These are phyloP conservation scores for Gnetum montanum DNA, from an alignment of 75 land plant genomes.

Conservation along the genomic window DNA sequence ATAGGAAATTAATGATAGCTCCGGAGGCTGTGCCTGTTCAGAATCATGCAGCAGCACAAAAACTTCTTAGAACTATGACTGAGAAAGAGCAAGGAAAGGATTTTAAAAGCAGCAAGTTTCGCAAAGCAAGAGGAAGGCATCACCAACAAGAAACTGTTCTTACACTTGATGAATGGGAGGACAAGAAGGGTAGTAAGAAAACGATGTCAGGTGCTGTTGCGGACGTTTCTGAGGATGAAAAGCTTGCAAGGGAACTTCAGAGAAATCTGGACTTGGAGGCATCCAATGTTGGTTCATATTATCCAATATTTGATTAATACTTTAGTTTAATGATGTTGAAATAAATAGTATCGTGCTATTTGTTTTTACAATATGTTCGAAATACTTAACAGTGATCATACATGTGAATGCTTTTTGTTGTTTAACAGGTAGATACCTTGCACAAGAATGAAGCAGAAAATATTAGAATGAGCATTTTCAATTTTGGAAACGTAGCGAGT, in stretches of 20 bases:
- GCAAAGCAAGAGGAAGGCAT: slow-evolving; percentile 30
- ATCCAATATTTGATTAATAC: background rate
- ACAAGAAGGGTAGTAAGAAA: slow-evolving; percentile 21
- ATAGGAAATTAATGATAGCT: slow-evolving; percentile 12
- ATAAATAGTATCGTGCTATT: background rate
- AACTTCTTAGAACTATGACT: slow-evolving; percentile 55
- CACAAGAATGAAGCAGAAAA: slow-evolving; percentile 43
- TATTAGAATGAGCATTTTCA: slow-evolving; percentile 70
- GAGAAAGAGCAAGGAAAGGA: slow-evolving; percentile 16
- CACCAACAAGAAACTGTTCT: slow-evolving; percentile 38
- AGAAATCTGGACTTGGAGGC: slow-evolving; percentile 68
- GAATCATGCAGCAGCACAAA: slow-evolving; percentile 84
- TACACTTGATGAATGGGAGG: slow-evolving; percentile 85
- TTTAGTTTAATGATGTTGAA: background rate
- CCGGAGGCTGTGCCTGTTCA: slow-evolving; percentile 59
- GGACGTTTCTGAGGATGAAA: slow-evolving; percentile 46
- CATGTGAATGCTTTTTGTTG: background rate
- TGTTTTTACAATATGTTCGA: background rate
- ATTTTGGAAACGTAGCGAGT: slow-evolving; percentile 32
- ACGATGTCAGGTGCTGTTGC: background rate
- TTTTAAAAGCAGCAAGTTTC: slow-evolving; percentile 8
- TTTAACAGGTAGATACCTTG: slow-evolving; percentile 22
- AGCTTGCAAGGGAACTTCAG: slow-evolving; percentile 74
- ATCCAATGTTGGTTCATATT: slow-evolving; percentile 10
- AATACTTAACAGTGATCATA: background rate